phyloP scores from a whole-genome alignment of 2,329 filamentous ascomycete species.

The Trichoderma sp. region DNA sequence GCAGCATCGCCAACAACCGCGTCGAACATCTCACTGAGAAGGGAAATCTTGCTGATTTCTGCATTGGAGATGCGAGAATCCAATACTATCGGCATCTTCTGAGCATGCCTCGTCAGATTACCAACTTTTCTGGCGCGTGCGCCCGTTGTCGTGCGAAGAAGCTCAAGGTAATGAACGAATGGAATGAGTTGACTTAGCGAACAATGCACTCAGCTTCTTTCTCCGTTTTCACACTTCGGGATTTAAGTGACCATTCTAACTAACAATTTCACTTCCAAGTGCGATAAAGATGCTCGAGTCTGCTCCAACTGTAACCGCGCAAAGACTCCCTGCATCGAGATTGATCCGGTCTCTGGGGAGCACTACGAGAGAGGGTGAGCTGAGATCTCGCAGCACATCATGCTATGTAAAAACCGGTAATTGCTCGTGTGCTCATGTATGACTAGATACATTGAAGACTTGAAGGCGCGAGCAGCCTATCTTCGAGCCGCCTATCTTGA shows the following conservation, averaged over 20 bases:
- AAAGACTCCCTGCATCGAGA: conserved; percentile 6
- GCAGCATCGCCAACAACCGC: neutral
- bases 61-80: neutral
- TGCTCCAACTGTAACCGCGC: conserved; percentile 15
- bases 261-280: neutral
- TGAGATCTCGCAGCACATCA: neutral
- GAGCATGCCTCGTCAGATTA: conserved; percentile 16
- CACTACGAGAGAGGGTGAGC: conserved; percentile 20
- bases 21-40: neutral
- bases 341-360: conserved; percentile 13
- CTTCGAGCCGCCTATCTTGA: conserved; percentile 6
- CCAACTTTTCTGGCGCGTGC: conserved; percentile 19
- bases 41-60: neutral
- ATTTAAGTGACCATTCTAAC: neutral
- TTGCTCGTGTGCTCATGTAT: neutral
- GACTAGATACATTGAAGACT: conserved; percentile 17
- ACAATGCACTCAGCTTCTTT: neutral
- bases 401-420: neutral
- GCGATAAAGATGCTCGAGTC: conserved; percentile 15
- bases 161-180: neutral
- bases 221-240: neutral
- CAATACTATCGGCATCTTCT: neutral
- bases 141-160: conserved; percentile 15
- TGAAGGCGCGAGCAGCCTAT: neutral
- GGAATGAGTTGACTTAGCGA: neutral